Evolutionary conservation across 345 rosid species (phyloP).

Genomic region (Rhodamnia argentea): DNA sequence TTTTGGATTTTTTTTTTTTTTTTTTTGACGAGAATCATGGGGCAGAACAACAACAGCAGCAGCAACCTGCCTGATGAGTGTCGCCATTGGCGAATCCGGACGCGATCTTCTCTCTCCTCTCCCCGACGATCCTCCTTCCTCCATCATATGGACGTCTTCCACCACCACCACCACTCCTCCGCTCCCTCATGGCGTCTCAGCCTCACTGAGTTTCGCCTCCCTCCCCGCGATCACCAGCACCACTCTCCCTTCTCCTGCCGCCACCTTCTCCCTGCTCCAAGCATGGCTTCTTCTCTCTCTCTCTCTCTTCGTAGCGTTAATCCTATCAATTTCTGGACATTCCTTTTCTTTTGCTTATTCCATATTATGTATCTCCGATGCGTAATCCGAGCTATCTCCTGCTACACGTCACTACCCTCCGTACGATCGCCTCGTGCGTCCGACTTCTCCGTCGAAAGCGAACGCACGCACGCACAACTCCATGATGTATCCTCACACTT

Average conservation of each 20-base stretch:
- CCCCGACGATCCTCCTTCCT: neutral
- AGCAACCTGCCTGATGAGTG: too few relatives aligned
- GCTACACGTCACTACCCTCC: neutral
- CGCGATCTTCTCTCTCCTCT: neutral
- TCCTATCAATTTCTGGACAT: neutral
- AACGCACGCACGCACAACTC: neutral
- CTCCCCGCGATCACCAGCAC: neutral
- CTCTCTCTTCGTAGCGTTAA: neutral
- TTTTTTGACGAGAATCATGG: too few relatives aligned
- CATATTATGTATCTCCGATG: neutral
- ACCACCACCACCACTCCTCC: neutral
- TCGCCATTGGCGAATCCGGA: too few relatives aligned
- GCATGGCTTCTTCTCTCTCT: neutral
- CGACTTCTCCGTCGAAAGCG: neutral
- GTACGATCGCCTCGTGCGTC: neutral
- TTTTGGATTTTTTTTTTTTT: too few relatives aligned
- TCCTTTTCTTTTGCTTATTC: neutral
- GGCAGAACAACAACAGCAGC: too few relatives aligned
- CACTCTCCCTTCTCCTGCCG: neutral
- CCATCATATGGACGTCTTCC: neutral
- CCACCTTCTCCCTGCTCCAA: slow-evolving; percentile 3
- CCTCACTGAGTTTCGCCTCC: slow-evolving; percentile 7
- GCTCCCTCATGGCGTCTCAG: slow-evolving; percentile 9
- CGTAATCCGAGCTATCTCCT: neutral
- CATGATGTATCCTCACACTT: neutral